Evolutionary conservation across 2,329 filamentous ascomycete genomes (phyloP).

Genomic region (Fusarium aywerte): DNA sequence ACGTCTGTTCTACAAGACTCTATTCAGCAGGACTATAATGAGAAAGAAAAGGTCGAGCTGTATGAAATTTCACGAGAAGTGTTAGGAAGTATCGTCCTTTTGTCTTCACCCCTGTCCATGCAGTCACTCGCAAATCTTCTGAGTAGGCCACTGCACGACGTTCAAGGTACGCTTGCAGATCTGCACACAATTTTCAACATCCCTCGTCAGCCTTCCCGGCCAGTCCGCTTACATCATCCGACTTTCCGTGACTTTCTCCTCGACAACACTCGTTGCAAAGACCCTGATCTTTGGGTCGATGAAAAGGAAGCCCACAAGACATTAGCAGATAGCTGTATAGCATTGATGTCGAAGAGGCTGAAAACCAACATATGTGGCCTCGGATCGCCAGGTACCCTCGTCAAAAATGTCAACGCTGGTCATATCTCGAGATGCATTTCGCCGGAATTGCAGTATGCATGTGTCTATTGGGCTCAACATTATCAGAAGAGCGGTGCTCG

Average conservation of each 20-base stretch:
- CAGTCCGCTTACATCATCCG: neutral
- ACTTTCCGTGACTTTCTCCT: constrained; percentile 1
- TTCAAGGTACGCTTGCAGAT: neutral
- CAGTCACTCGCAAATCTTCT: neutral
- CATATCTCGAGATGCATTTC: no score
- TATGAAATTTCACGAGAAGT: neutral
- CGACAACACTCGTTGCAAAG: neutral
- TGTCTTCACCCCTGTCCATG: neutral
- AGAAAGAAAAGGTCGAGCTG: neutral
- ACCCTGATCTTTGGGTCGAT: neutral
- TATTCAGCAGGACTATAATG: no score
- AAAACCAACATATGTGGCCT: neutral
- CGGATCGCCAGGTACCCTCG: neutral
- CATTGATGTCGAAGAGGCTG: neutral
- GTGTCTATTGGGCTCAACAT: neutral
- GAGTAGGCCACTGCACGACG: no score
- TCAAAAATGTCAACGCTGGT: no score
- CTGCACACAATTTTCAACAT: constrained; percentile 1
- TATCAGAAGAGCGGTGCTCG: neutral
- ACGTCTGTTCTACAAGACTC: neutral
- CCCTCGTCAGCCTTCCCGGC: neutral
- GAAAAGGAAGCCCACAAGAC: neutral
- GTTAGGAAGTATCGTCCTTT: neutral
- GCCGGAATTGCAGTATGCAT: no score
- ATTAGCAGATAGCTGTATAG: neutral